Evolutionary conservation across 2,329 filamentous ascomycete genomes (phyloP), one percentile per base, ranked within the genome.

Genomic region (Colletotrichum karsti): DNA sequence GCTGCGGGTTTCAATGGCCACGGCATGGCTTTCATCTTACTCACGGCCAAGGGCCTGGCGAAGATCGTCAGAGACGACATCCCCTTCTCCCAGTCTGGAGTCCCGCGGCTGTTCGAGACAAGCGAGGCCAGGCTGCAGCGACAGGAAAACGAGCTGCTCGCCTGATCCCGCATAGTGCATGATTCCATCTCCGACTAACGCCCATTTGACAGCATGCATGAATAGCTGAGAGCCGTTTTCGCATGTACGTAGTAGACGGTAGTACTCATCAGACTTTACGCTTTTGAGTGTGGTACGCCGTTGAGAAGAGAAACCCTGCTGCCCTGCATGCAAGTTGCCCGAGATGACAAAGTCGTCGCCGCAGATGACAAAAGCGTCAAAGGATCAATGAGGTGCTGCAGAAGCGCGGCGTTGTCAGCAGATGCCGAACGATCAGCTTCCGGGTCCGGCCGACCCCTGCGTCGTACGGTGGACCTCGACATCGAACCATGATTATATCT

Each of bases 1-100:
- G 73, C 83, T 20, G 83, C 81, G 1, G 85, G 85, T 0, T 87
- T 86, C 67, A 82, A 81, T 42, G 85, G 85, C 0, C 84, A 86
- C 63, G 85, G 85, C 0, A 87, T 87, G 84, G 79, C 83, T 0
- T 72, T 82, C 26, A 79, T 85, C 15, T 80, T 81, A 10, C 75
- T 83, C 0, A 73, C 77, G 7, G 79, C 78, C 15, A 80, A 80
- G 64, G 82, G 77, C 0, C 50, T 85, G 12, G 80, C 77, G 4
- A 67, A 73, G 37, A 84, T 86, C 80, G 69, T 84, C 0, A 50
- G 73, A 4, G 68, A 76, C 1, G 76, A 69, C 9, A 48, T 61
- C 3, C 55, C 70, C 0, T 83, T 82, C 63, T 75, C 77, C 48
- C 72, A 79, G n/a, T 79, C 79, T 1, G 78, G 78, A 2, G 63